Percentiles rank a stretch among this genome's conserved stretches.
Conservation (phyloP, 2,329 filamentous ascomycete genomes). For the Westerdykella sp. region DNA sequence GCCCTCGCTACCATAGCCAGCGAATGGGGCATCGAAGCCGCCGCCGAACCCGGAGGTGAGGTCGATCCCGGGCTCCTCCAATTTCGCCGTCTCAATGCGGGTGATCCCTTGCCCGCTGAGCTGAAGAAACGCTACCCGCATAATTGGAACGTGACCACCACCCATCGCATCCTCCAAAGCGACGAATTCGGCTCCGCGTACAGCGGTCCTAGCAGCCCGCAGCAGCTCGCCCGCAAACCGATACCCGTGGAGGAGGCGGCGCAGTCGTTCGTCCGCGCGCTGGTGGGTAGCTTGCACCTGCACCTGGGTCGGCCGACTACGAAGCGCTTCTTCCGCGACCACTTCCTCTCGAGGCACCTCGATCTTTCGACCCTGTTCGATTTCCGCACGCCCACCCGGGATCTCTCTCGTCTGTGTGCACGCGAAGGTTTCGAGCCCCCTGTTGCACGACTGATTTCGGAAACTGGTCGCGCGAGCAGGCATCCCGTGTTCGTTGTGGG, state of each 20-base stretch:
- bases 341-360: conserved; percentile 75
- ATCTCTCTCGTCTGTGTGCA: conserved; percentile 75
- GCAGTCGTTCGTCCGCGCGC: conserved; percentile 71
- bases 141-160: conserved; percentile 40
- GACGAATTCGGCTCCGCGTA: conserved; percentile 73
- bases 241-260: conserved; percentile 54
- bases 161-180: conserved; percentile 71
- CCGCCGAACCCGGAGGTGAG: conserved; percentile 80
- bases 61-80: conserved; percentile 89
- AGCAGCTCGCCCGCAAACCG: conserved; percentile 16
- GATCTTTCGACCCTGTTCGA: conserved; percentile 72
- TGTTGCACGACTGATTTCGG: conserved; percentile 77
- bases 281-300: conserved; percentile 78
- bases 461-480: conserved; percentile 79
- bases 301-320: conserved; percentile 74
- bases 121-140: conserved; percentile 24
- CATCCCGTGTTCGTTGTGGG: conserved; percentile 91
- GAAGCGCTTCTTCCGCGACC: conserved; percentile 74
- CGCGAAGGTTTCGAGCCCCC: conserved; percentile 85
- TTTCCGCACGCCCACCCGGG: conserved; percentile 77
- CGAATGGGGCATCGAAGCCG: conserved; percentile 88
- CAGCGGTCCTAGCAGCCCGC: conserved; percentile 22
- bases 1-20: conserved; percentile 66
- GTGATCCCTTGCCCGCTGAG: conserved; percentile 20
- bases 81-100: conserved; percentile 50